Conservation (phyloP, 2,329 filamentous ascomycete species). For the Davidsoniella eucalypti region DNA sequence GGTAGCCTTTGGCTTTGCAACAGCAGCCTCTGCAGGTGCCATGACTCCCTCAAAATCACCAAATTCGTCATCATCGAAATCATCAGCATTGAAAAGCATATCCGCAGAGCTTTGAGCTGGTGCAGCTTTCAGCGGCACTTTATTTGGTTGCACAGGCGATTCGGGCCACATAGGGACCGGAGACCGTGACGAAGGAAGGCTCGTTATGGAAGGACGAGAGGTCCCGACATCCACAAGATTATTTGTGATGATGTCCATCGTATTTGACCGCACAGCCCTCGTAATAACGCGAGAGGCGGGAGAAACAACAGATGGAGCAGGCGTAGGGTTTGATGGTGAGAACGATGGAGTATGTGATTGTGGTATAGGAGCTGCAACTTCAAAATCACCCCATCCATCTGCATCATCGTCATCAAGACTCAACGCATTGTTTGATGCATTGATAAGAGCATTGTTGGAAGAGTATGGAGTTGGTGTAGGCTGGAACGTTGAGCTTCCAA, state of each 20-base stretch:
- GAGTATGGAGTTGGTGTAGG: conserved; percentile 8
- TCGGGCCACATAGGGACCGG: neutral
- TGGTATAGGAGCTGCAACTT: conserved; percentile 26
- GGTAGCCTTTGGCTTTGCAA: neutral
- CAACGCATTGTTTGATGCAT: neutral
- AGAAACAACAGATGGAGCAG: neutral
- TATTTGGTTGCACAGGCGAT: neutral
- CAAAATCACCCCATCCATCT: conserved; percentile 53
- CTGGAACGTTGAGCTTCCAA: conserved; percentile 16
- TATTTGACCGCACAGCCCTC: conserved; percentile 28
- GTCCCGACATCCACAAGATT: conserved; percentile 27
- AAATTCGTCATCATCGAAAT: conserved; percentile 33
- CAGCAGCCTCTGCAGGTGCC: neutral
- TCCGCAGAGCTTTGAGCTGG: conserved; percentile 25
- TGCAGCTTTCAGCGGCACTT: conserved; percentile 1
- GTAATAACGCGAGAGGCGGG: neutral
- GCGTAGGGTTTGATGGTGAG: neutral
- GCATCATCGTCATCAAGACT: conserved; percentile 29
- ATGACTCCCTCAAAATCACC: conserved; percentile 27
- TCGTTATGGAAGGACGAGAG: neutral
- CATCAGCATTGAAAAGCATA: conserved; percentile 50
- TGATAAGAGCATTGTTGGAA: neutral
- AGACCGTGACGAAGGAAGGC: neutral
- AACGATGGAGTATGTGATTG: neutral
- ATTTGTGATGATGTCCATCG: conserved; percentile 37